These are phyloP conservation scores for Dacryopinax primogenitus DNA, from an alignment of 768 basidiomycete genomes.

Conservation along the genomic window DNA sequence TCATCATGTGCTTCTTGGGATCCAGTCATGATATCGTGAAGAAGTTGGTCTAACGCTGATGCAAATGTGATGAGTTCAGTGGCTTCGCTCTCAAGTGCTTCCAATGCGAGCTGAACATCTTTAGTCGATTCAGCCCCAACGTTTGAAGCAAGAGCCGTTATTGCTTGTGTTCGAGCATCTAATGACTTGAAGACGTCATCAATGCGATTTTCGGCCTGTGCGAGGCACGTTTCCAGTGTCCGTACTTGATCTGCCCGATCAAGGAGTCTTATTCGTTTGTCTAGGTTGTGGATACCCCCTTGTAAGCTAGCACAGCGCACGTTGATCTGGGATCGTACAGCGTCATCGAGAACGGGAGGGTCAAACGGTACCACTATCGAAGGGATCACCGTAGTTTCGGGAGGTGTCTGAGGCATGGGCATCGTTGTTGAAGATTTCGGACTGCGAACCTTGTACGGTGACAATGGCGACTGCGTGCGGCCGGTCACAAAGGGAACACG, in stretches of 20 bases:
- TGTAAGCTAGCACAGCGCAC: conserved; percentile 50
- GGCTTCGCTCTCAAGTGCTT: background rate
- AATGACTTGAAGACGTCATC: conserved; percentile 13
- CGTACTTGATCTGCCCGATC: conserved; percentile 37
- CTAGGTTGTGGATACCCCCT: conserved; percentile 40
- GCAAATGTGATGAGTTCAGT: background rate
- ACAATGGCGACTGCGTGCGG: background rate
- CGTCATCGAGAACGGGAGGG: conserved; percentile 44
- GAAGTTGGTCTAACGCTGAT: background rate
- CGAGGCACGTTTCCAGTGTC: conserved; percentile 32
- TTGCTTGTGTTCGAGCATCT: background rate
- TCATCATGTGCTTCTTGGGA: background rate
- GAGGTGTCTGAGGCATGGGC: background rate
- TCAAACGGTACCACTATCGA: conserved; percentile 37
- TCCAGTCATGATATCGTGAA: background rate
- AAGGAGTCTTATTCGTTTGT: conserved; percentile 38
- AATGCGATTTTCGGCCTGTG: conserved; percentile 27
- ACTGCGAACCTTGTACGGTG: background rate
- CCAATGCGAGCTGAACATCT: background rate
- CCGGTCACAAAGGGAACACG: conserved; percentile 44
- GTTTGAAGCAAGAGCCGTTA: background rate
- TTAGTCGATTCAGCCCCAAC: background rate
- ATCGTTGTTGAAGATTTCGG: conserved; percentile 9
- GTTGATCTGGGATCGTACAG: conserved; percentile 57
- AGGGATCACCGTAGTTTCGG: background rate